Base-by-base conservation (phyloP, 2,329 filamentous ascomycete genomes). In the Epichloe sp. region DNA sequence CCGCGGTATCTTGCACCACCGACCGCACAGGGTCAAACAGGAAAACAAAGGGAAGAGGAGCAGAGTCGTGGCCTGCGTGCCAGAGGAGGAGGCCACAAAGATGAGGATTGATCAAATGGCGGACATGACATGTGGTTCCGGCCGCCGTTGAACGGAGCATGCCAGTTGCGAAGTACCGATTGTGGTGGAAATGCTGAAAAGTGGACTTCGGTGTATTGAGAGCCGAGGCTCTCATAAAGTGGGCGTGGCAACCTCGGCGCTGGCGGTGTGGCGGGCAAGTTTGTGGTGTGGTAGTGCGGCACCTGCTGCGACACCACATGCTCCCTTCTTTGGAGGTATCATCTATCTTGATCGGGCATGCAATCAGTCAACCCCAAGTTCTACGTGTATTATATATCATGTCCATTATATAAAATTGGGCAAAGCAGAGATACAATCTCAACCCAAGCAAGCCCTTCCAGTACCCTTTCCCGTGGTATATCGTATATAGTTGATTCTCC, bases 81-180 rank as follows among this genome's bases (percentile, higher is more conserved):
- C 45, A 40, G 36, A 31, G 46, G 36, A 31, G 46, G 46, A 46
- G 52, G 42, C 36, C 47, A 49, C 44, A 31, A 34, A 48, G 42
- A 51, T 41, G 34, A 50, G 38, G 31, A 11, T 19, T 35, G 44
- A 46, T 53, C 49, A 48, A 48, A 40, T 44, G 48, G 36, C 34
- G 40, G 48, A 49, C 47, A 46, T 54, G 55, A 53, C 55, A 58
- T 58, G 57, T 58, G 55, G 51, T 55, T 47, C 49, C 49, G 51
- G 52, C 48, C 45, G 52, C 50, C 52, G 45, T 53, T 31, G 37
- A 38, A 38, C 17, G 41, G 38, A 37, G 31, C 49, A 50, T 53
- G 48, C 52, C 43, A 45, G 43, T 45, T n/a, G 43, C 6, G 19
- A 43, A 43, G 19, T 11, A 31, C 31, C 31, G 1, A 14, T 21